Base-by-base conservation (phyloP, 2,329 filamentous ascomycete species). In the Cytospora piceicola region DNA sequence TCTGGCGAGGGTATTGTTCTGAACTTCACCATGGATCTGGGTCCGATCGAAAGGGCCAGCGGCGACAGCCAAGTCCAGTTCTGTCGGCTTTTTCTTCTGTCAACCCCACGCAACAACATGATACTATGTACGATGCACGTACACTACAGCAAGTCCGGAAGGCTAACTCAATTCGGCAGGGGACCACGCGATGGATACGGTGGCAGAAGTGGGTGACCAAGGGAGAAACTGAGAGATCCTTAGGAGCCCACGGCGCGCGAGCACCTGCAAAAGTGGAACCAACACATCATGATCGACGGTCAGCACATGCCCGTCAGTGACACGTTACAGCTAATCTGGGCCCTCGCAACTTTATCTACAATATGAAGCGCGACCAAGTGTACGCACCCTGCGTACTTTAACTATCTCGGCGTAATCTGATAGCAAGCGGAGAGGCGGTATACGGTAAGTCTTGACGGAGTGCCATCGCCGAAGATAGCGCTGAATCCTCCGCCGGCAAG, bases 211-310 rank as follows among this genome's bases (percentile, higher is more conserved):
- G 34, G 12, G 14, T 36, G 34, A 34, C 11, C 32, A 20, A 3
- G n/a, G 17, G 39, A 20, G 17, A 42, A 42, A 3, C 39, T 1
- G 2, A 15, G 20, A 42, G 39, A 42, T 42, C 39, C 39, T 20
- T 42, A n/a, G 39, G 39, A 42, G 17, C 20, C 15, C 46, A 24
- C 24, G 46, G n/a, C 11, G 46, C n/a, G n/a, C 46, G 11, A 42
- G 39, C 17, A 49, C 46, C 11, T 49, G 46, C 46, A 49, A 49
- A 49, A 49, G 46, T 49, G 46, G 46, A 22, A 9, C 46, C n/a
- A 24, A 49, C n/a, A 49, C 46, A 49, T 49, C 46, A 49, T 49
- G 46, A 49, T 49, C 46, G 46, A 49, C 46, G 46, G 20, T 20
- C 9, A 49, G 20, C 46, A 24, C 46, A 49, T 49, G 46, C 46